A percentile compares a stretch with the other conserved stretches of the same genome.
phyloP scores from a whole-genome alignment of 2,329 filamentous ascomycete genomes.

The Xylariales sp. region DNA sequence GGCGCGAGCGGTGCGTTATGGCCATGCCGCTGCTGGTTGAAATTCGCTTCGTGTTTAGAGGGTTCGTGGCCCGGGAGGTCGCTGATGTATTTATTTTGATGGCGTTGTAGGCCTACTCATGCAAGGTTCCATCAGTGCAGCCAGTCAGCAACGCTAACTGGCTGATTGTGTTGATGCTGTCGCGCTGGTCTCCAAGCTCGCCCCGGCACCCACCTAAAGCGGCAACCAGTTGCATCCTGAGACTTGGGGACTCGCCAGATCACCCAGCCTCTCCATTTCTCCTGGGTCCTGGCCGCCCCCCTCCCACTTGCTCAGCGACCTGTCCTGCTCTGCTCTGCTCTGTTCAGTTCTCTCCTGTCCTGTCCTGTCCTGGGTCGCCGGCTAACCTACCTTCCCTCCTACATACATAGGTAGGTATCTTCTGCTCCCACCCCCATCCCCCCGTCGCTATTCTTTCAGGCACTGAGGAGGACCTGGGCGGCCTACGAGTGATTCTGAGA shows the following conservation, averaged over 20 bases:
- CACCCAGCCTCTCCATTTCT: background rate
- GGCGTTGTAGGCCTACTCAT: constrained; percentile 6
- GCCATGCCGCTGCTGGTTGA: background rate
- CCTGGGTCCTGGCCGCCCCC: no score
- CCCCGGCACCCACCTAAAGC: constrained; percentile 2
- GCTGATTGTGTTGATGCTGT: constrained; percentile 5
- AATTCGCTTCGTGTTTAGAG: constrained; percentile 4
- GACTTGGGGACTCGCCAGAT: background rate
- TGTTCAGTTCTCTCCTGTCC: no score
- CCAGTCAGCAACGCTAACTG: constrained; percentile 4
- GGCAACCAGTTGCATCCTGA: constrained; percentile 1
- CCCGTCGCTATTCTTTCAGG: no score
- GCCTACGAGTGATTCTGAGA: no score
- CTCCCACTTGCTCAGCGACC: no score
- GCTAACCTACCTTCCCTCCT: no score
- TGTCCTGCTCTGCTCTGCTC: no score
- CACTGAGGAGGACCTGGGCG: no score
- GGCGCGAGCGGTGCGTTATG: background rate
- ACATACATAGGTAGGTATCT: no score
- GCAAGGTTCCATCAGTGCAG: constrained; percentile 6
- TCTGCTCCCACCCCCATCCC: no score
- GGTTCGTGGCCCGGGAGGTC: constrained; percentile 5
- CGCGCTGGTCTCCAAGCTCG: constrained; percentile 2
- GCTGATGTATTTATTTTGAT: constrained; percentile 5
- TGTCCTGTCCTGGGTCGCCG: no score